A percentile compares a stretch with the other conserved stretches of the same genome.
These are phyloP conservation scores for Inonotus obliquus DNA, from an alignment of 1,284 basidiomycete species.

Conservation along the genomic window DNA sequence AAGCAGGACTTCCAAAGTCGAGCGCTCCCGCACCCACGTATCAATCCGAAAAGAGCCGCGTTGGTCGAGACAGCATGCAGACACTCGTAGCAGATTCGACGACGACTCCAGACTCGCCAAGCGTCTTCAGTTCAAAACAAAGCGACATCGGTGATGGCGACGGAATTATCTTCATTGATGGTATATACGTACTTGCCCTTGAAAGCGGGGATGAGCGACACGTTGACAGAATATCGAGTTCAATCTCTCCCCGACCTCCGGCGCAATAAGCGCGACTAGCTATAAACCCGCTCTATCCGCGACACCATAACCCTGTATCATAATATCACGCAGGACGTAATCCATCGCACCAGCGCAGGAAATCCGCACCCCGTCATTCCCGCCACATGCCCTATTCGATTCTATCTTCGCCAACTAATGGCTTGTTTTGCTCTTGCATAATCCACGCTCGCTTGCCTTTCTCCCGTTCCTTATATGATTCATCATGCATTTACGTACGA, in stretches of 20 bases:
- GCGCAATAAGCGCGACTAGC: background rate
- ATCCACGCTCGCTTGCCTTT: background rate
- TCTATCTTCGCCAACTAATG: background rate
- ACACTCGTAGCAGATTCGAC: background rate
- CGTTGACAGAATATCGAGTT: background rate
- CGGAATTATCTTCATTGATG: slow-evolving; percentile 9
- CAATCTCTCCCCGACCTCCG: background rate
- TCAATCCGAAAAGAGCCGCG: background rate
- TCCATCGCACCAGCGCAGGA: background rate
- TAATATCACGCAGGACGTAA: background rate
- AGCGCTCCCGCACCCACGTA: background rate
- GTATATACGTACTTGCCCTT: slow-evolving; percentile 8
- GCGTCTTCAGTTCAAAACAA: slow-evolving; percentile 8
- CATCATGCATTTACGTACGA: background rate
- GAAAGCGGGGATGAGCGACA: background rate
- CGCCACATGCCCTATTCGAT: background rate
- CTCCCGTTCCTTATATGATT: background rate
- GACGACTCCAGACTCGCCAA: background rate
- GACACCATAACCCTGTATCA: background rate
- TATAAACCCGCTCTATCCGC: background rate
- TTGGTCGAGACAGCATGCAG: background rate
- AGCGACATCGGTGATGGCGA: slow-evolving; percentile 7
- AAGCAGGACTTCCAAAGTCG: background rate
- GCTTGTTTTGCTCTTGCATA: background rate
- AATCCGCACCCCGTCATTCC: background rate